Evolutionary conservation across 768 basidiomycete species (phyloP), one percentile per base, ranked within the genome.

Genomic region (Rhizopogon rudus): DNA sequence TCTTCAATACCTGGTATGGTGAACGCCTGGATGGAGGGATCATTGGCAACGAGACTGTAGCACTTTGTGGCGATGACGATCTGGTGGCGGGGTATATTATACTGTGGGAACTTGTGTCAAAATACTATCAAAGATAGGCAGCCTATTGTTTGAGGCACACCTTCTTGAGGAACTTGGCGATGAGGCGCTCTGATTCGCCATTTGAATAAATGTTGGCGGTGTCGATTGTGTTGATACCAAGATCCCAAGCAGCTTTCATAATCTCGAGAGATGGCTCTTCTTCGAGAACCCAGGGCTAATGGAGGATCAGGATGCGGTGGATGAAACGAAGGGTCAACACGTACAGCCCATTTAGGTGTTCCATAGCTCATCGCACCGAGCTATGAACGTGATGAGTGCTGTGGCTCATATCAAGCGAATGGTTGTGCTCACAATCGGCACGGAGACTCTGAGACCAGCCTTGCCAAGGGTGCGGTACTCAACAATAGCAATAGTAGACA

Each of bases 171-270:
- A 72, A 74, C 56, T 71, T 69, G 14, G 60, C 74, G 8, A 75
- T 51, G 41, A 78, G 45, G 10, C 64, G 58, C 55, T 78, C 77
- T 0, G 73, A 75, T 46, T 67, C 66, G 22, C 71, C 73, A 37
- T 68, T 67, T 17, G 67, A 67, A 40, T 74, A 75, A 6, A 70
- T 13, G 51, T 74, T 74, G 17, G 74, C 72, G 1, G 74, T 73
- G 37, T 77, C 75, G 51, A 72, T 66, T 4, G 71, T 74, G 54
- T 66, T 73, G 55, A 77, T 67, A 3, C 77, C 77, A 9, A 65
- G 58, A 33, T 75, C 68, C 65, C 66, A 76, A 3, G 77, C 77
- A 7, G 66, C 64, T 55, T 75, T 74, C 49, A 77, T 53, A 53
- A 77, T 62, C 44, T 63, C 57, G 20, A 70, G 52, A 0, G 70